Percentiles rank a stretch among this genome's conserved stretches.
These are phyloP conservation scores for Trichosanthes cucumerina DNA, from an alignment of 306 rosid genomes.

Conservation along the genomic window DNA sequence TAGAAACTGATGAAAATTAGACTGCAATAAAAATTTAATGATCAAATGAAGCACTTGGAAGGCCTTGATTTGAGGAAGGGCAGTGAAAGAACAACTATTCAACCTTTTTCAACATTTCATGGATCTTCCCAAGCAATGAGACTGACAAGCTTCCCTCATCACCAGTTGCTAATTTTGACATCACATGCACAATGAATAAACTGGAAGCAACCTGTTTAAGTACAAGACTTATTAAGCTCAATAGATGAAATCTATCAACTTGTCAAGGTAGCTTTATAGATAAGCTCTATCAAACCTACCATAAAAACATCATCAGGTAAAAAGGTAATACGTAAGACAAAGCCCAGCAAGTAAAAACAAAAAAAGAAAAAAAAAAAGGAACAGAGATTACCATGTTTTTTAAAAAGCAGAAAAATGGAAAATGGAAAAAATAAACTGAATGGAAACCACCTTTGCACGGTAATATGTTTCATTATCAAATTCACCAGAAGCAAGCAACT, in stretches of 20 bases:
- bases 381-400: not conserved
- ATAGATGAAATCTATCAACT: not conserved
- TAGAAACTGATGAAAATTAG: not conserved
- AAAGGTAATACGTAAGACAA: not conserved
- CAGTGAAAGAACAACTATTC: not conserved
- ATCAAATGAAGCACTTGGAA: not conserved
- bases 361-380: not conserved
- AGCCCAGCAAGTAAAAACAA: not conserved
- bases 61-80: not conserved
- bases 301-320: not conserved
- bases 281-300: not conserved
- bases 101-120: constrained; percentile 47
- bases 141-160: constrained; percentile 72
- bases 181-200: constrained; percentile 59
- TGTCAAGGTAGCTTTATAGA: not conserved
- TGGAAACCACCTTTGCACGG: constrained; percentile 52
- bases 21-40: not conserved
- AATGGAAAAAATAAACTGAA: not conserved
- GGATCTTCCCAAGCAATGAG: constrained; percentile 62
- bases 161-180: constrained; percentile 48
- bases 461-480: constrained; percentile 33
- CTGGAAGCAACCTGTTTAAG: constrained; percentile 59
- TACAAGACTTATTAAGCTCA: not conserved
- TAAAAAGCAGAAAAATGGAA: not conserved
- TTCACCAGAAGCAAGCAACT: constrained; percentile 39